Percentiles rank a stretch among this genome's conserved stretches.
phyloP scores from a whole-genome alignment of 306 rosid species.

The Lathyrus sativus region DNA sequence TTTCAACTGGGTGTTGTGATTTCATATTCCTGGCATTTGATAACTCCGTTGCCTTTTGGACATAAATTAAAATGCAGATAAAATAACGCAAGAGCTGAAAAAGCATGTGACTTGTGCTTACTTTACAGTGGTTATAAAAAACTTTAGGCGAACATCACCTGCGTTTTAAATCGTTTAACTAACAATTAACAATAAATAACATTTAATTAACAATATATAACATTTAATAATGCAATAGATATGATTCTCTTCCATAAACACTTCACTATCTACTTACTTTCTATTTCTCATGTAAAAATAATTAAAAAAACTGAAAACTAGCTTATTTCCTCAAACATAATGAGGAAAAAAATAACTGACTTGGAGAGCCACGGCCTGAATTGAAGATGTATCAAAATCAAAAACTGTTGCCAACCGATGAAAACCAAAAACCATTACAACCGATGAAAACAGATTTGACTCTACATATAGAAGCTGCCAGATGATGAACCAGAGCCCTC shows the following conservation, averaged over 20 bases:
- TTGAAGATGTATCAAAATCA: not conserved
- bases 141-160: not conserved
- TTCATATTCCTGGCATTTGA: not conserved
- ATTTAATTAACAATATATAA: not conserved
- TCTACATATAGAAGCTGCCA: not conserved
- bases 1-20: not conserved
- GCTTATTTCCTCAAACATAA: no score
- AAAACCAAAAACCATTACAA: not conserved
- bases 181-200: not conserved
- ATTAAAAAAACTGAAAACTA: no score
- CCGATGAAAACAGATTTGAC: not conserved
- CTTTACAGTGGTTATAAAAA: not conserved
- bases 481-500: not conserved
- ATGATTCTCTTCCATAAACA: not conserved
- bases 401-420: no score
- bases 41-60: not conserved
- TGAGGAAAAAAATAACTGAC: not conserved
- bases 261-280: not conserved
- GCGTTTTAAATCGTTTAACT: not conserved
- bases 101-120: not conserved
- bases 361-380: not conserved
- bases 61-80: not conserved
- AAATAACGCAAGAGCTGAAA: not conserved
- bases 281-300: no score
- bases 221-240: conserved; percentile 2